A percentile compares a stretch with the other conserved stretches of the same genome.
Conservation (phyloP, 768 basidiomycete species). For the Floccularia luteovirens region DNA sequence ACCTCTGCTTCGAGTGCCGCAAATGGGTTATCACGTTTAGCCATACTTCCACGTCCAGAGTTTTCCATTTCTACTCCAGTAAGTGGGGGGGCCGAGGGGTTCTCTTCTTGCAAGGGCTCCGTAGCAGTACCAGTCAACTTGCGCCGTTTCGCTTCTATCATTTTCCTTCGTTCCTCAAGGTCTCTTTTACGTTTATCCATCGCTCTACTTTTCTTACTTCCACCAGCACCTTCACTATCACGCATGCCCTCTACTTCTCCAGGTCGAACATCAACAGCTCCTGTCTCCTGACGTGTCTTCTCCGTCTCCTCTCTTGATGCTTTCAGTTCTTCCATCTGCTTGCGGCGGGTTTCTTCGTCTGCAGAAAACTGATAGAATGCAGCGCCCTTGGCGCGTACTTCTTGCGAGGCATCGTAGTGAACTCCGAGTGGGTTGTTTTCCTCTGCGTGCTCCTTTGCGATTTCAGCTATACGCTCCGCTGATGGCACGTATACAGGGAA, state of each 20-base stretch:
- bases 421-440: constrained; percentile 60
- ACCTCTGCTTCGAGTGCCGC: constrained; percentile 35
- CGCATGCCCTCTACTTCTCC: constrained; percentile 80
- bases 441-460: constrained; percentile 64
- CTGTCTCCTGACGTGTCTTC: constrained; percentile 46
- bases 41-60: no score
- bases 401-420: constrained; percentile 78
- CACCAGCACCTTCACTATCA: constrained; percentile 19
- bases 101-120: no score
- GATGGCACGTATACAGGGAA: constrained; percentile 89
- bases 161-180: constrained; percentile 54
- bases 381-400: constrained; percentile 85
- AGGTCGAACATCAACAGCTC: constrained; percentile 51
- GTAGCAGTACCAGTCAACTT: constrained; percentile 29
- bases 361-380: constrained; percentile 88
- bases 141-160: constrained; percentile 61
- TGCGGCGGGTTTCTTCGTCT: constrained; percentile 71
- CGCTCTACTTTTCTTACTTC: constrained; percentile 38
- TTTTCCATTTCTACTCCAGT: no score
- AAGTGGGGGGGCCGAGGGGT: no score
- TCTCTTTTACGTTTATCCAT: constrained; percentile 72
- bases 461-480: constrained; percentile 68
- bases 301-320: constrained; percentile 66
- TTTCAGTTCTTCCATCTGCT: constrained; percentile 81
- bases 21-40: constrained; percentile 48